Evolutionary conservation across 2,329 filamentous ascomycete genomes (phyloP), one percentile per base, ranked within the genome.

Genomic region (Colletotrichum sp.): DNA sequence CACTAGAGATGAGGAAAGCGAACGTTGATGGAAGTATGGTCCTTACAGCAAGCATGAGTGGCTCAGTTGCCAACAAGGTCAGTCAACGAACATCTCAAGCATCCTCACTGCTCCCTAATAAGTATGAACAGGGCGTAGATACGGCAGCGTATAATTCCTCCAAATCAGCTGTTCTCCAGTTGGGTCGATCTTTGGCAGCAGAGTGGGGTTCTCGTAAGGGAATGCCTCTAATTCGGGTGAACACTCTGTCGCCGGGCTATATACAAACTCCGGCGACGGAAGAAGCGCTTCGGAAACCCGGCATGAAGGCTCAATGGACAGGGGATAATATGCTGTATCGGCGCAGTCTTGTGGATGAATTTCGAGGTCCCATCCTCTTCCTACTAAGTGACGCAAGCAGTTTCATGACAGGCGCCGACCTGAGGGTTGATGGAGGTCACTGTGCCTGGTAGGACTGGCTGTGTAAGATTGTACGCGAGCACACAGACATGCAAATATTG

Each of bases 151-250:
- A 91, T 82, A 91, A 90, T 79, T 84, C 88, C 1, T 90, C 88
- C 73, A 91, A 91, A 81, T 86, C 89, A 0, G 89, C 87, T 0
- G 87, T 91, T 5, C 87, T 89, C 55, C 89, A 91, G 79, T 84
- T 91, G 2, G 83, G 84, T 3, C 85, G 89, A 28, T 88, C 85
- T 9, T 81, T 91, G 30, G 88, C 90, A 0, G 89, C 89, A 78
- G 90, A 91, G 80, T 91, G 86, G 89, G 88, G 84, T 66, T 84
- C 84, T 49, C 83, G 85, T 49, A 79, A 76, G 68, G 82, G 79
- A 77, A 81, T 81, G 84, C 87, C 82, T 0, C 78, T 82, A 2
- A 90, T 91, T 66, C 84, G 88, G 3, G 89, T 91, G 13, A 91
- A 91, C 78, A 87, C 86, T n/a, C 79, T 91, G 24, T 89, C 86